Evolutionary conservation across 305 asterid species (phyloP).

Genomic region (Fraxinus ornus): DNA sequence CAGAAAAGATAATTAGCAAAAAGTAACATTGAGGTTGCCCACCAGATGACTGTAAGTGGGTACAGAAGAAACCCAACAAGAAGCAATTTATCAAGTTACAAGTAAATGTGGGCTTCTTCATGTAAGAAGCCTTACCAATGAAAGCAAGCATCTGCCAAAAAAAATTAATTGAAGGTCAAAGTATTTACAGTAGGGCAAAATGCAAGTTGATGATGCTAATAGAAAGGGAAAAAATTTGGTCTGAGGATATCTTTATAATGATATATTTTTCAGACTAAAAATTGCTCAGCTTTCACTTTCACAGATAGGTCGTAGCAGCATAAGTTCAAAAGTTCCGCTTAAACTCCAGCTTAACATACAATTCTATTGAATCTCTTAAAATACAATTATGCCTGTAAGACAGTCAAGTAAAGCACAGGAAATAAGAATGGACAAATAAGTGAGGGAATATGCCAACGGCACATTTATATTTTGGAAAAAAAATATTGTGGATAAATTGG

Average conservation of each 20-base stretch:
- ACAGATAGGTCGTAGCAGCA: neutral
- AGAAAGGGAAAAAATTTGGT: neutral
- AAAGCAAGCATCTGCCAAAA: neutral
- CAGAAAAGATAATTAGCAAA: neutral
- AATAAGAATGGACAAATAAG: neutral
- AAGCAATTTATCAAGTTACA: neutral
- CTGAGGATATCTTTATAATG: neutral
- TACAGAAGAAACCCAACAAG: neutral
- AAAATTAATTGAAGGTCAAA: neutral
- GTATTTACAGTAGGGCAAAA: neutral
- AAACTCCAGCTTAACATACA: neutral
- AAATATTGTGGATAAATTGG: neutral
- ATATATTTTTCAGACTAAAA: neutral
- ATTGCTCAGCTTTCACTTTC: neutral
- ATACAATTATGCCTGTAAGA: neutral
- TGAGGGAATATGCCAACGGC: neutral
- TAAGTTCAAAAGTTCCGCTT: neutral
- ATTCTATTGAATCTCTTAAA: neutral
- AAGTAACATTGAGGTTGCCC: neutral
- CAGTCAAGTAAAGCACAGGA: neutral
- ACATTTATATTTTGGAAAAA: neutral
- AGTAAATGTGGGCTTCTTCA: neutral
- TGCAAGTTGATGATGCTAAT: neutral
- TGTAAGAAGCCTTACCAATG: neutral
- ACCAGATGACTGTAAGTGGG: neutral